Base-by-base conservation (phyloP, 1,284 basidiomycete species). In the Ganoderma lucidum region DNA sequence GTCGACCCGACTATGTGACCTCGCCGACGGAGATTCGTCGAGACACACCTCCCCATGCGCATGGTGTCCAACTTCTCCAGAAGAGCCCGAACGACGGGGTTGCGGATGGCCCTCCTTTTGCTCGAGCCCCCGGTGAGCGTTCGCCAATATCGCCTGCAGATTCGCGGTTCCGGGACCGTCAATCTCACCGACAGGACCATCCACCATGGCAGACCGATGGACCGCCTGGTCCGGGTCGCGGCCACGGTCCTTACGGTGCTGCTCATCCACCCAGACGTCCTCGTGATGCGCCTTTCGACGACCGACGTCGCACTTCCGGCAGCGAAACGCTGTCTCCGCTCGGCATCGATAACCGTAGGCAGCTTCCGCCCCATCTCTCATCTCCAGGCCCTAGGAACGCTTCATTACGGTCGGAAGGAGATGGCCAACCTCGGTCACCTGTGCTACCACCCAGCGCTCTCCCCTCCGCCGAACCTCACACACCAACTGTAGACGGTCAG, bases 21-120 rank as follows among this genome's bases (percentile, higher is more conserved):
- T 82, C 85, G 60, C 83, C 84, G n/a, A 78, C 76, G 66, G 88
- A 89, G 63, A 73, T 78, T 58, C 82, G 86, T 68, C 84, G 88
- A 70, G 86, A 89, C 41, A 76, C 80, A 37, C 81, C 84, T 69
- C 77, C 86, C 73, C 86, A 80, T 72, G 82, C 77, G 58, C 79
- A 82, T 51, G 76, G 80, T 66, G 79, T 88, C 0, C 87, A 87
- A 65, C 73, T 89, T 2, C 76, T 89, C 58, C 88, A 88, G 74
- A 90, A 89, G 76, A 74, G 70, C 10, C 58, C 63, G n/a, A 35
- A 44, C 67, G 62, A 61, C 58, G 32, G 56, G 61, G 17, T 67
- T 68, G 48, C 68, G 2, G 77, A 78, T 23, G 64, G 65, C 3
- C 60, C 65, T 30, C 53, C 68, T n/a, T 73, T 71, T 58, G 71